Conservation (phyloP, 371 early-diverging fungal species). For the Lichtheimia ramosa region DNA sequence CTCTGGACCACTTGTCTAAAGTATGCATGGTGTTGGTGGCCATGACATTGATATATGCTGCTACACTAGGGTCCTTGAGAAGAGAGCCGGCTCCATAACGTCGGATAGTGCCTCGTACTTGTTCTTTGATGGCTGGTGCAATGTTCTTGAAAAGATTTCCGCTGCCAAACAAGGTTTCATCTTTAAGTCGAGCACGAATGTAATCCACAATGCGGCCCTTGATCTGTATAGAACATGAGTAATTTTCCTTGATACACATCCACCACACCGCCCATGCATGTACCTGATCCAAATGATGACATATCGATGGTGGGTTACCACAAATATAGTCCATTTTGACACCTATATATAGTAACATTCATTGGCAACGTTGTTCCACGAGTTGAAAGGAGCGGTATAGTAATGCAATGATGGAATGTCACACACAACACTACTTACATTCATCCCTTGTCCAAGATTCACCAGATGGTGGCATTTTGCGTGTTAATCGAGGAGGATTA, state of each 20-base stretch:
- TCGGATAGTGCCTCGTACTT: conserved; percentile 26
- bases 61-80: conserved; percentile 25
- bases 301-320: conserved; percentile 70
- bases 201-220: conserved; percentile 38
- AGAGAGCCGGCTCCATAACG: conserved; percentile 33
- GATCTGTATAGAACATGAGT: conserved; percentile 19
- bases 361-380: not conserved
- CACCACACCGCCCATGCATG: not conserved
- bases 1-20: conserved; percentile 31
- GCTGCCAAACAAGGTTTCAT: conserved; percentile 29
- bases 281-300: conserved; percentile 52
- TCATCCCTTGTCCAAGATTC: conserved; percentile 62
- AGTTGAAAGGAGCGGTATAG: too few relatives aligned
- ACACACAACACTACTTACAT: conserved; percentile 30
- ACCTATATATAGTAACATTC: conserved; percentile 18
- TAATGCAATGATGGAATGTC: too few relatives aligned
- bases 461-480: conserved; percentile 55
- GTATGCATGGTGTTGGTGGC: conserved; percentile 23
- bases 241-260: not conserved
- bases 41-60: conserved; percentile 27
- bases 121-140: conserved; percentile 25
- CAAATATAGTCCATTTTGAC: conserved; percentile 63
- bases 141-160: conserved; percentile 33
- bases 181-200: conserved; percentile 24
- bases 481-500: conserved; percentile 45